These are phyloP conservation scores for Jamesozyma spencerorum DNA, from an alignment of 805 yeast species.

Conservation along the genomic window DNA sequence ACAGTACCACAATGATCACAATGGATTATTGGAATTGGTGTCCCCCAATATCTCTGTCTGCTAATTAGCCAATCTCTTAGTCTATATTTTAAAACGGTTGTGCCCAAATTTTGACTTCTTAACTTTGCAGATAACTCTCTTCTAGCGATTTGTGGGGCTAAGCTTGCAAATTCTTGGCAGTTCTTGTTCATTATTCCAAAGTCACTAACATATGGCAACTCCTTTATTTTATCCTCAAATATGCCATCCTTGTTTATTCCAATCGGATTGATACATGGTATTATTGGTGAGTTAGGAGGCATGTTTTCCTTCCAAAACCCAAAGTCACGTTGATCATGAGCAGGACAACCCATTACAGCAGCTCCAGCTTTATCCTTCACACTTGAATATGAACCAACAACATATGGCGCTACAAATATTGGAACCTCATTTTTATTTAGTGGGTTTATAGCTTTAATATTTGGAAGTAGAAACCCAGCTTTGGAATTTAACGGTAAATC, in stretches of 20 bases:
- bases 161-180: slow-evolving; percentile 44
- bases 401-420: slow-evolving; percentile 85
- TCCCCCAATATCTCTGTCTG: slow-evolving; percentile 96
- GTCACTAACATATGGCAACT: slow-evolving; percentile 32
- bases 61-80: slow-evolving; percentile 91
- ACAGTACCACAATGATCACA: slow-evolving; percentile 82
- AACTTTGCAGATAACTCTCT: slow-evolving; percentile 36
- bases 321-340: slow-evolving; percentile 77
- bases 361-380: slow-evolving; percentile 39
- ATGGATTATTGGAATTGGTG: slow-evolving; percentile 92
- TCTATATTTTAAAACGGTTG: slow-evolving; percentile 43
- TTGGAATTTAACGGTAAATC: slow-evolving; percentile 40
- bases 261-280: slow-evolving; percentile 40
- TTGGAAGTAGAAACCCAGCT: slow-evolving; percentile 47
- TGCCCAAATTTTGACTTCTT: slow-evolving; percentile 35
- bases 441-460: slow-evolving; percentile 49
- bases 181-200: slow-evolving; percentile 42
- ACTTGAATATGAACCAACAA: slow-evolving; percentile 63
- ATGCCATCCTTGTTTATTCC: not conserved
- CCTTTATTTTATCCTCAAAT: not conserved
- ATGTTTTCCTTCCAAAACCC: slow-evolving; percentile 67
- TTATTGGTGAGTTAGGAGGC: slow-evolving; percentile 34
- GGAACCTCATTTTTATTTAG: slow-evolving; percentile 46
- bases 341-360: slow-evolving; percentile 98
- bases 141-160: slow-evolving; percentile 44